A percentile compares a stretch with the other conserved stretches of the same genome.
Conservation (phyloP, 2,329 filamentous ascomycete species). For the Gaeumannomyces tritici region DNA sequence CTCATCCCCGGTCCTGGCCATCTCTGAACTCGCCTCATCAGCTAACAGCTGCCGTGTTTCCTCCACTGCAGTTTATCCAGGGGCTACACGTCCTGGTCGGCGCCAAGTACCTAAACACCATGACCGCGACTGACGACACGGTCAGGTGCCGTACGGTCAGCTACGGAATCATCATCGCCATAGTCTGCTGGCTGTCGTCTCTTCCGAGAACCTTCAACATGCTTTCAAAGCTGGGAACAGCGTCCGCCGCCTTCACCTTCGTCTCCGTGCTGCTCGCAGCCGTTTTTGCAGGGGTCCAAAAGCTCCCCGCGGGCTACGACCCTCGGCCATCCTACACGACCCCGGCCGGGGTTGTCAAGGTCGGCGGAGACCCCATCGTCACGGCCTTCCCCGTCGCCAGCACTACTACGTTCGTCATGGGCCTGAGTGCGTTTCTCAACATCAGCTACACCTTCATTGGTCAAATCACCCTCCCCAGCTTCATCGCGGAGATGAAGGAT, state of each 20-base stretch:
- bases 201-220: slow-evolving; percentile 78
- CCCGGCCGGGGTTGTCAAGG: slow-evolving; percentile 13
- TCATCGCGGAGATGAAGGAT: slow-evolving; percentile 87
- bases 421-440: slow-evolving; percentile 84
- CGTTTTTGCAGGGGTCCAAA: slow-evolving; percentile 70
- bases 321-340: slow-evolving; percentile 29
- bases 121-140: slow-evolving; percentile 57
- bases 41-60: not conserved
- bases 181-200: slow-evolving; percentile 70
- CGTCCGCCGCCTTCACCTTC: slow-evolving; percentile 81
- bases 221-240: slow-evolving; percentile 68
- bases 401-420: slow-evolving; percentile 72
- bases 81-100: slow-evolving; percentile 76
- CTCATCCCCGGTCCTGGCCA: not conserved
- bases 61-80: slow-evolving; percentile 21
- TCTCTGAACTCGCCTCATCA: not conserved
- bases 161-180: slow-evolving; percentile 64
- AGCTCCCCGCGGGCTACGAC: slow-evolving; percentile 60
- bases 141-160: slow-evolving; percentile 65
- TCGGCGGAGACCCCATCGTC: slow-evolving; percentile 55
- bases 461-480: slow-evolving; percentile 86
- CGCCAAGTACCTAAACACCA: slow-evolving; percentile 83
- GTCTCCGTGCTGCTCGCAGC: slow-evolving; percentile 77
- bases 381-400: slow-evolving; percentile 56
- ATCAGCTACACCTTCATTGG: slow-evolving; percentile 93